Conservation (phyloP, 257 asterid genomes). For the Solanum piurae region DNA sequence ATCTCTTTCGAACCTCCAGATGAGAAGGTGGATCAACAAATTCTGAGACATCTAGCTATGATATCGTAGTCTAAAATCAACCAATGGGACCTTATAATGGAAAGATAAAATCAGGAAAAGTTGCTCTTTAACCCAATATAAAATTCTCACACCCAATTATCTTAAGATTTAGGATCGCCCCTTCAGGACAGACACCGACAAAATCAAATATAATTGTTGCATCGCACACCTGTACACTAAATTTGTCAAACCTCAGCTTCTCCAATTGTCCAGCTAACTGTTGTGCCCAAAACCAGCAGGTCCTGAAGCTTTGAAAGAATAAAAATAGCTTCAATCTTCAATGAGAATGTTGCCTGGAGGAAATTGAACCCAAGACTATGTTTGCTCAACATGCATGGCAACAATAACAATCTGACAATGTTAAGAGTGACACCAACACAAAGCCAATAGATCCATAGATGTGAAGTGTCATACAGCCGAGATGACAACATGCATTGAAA, state of each 20-base stretch:
- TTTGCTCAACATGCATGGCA: not conserved
- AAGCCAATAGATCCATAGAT: conserved; percentile 1
- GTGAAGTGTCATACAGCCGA: not conserved
- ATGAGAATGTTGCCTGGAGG: not conserved
- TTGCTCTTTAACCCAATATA: conserved; percentile 1
- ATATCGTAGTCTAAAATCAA: not conserved
- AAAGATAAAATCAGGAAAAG: not conserved
- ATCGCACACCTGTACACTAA: conserved; percentile 17
- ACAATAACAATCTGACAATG: conserved; percentile 10
- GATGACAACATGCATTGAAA: not conserved
- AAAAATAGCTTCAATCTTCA: conserved; percentile 11
- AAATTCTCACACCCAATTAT: not conserved
- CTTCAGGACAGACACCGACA: conserved; percentile 5
- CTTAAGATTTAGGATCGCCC: not conserved
- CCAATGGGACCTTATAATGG: not conserved
- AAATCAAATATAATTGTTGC: conserved; percentile 1
- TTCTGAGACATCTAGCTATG: not conserved
- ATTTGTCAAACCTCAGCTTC: conserved; percentile 2
- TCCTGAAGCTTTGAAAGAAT: not conserved
- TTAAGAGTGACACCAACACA: not conserved
- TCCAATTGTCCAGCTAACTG: not conserved
- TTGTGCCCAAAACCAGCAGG: not conserved
- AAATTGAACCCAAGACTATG: not conserved
- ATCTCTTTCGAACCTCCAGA: not conserved
- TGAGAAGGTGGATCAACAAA: not conserved